A percentile compares a stretch with the other conserved stretches of the same genome.
phyloP scores from a whole-genome alignment of 768 basidiomycete species.

The Tephrocybe sp. region DNA sequence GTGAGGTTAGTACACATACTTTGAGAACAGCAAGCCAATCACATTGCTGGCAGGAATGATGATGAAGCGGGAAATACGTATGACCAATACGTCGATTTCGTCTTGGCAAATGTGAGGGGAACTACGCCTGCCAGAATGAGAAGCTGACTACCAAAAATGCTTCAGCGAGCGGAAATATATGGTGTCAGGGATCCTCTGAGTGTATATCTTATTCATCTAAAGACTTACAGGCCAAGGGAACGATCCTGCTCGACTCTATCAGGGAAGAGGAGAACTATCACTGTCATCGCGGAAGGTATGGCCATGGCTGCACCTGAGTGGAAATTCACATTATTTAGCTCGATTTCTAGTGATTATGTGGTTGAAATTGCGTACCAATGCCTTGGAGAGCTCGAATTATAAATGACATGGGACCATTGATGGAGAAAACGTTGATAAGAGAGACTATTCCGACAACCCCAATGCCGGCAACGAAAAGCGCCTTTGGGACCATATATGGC shows the following conservation, averaged over 20 bases:
- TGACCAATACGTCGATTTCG: slow-evolving; percentile 40
- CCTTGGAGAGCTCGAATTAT: slow-evolving; percentile 50
- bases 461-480: slow-evolving; percentile 42
- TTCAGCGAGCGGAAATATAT: too few relatives aligned
- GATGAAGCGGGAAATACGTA: slow-evolving; percentile 45
- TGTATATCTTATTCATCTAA: too few relatives aligned
- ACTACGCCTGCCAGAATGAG: slow-evolving; percentile 34
- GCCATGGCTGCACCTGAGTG: slow-evolving; percentile 33
- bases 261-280: slow-evolving; percentile 51
- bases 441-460: slow-evolving; percentile 38
- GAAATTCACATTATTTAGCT: too few relatives aligned
- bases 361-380: slow-evolving; percentile 32
- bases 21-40: slow-evolving; percentile 43
- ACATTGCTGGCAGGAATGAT: slow-evolving; percentile 41
- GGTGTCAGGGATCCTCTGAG: too few relatives aligned
- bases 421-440: slow-evolving; percentile 40
- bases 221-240: slow-evolving; percentile 32
- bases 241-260: slow-evolving; percentile 42
- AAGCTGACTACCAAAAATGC: slow-evolving; percentile 36
- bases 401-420: slow-evolving; percentile 43
- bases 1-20: slow-evolving; percentile 31
- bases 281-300: slow-evolving; percentile 44
- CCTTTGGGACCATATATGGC: slow-evolving; percentile 36
- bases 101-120: slow-evolving; percentile 38
- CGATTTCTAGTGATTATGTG: too few relatives aligned